Evolutionary conservation across 257 asterid species (phyloP), one percentile per base, ranked within the genome.

Genomic region (Solanum chmielewskii): DNA sequence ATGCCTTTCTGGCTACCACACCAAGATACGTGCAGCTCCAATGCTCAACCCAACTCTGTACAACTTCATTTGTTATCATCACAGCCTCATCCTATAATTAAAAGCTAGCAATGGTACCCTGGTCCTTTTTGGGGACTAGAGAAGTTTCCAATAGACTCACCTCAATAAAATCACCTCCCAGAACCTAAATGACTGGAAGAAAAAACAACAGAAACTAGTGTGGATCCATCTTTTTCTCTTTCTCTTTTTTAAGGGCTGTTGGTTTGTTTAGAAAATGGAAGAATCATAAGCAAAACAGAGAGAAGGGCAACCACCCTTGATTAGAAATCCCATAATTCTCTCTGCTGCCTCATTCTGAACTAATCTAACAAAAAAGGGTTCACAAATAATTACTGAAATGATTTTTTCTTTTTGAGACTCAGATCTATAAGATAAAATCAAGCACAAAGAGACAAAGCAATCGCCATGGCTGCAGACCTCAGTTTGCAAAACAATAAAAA

Each of bases 251-350:
- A 86, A 83, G 88, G 86, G 86, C 31, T 83, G 88, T 87, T 86
- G 44, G 62, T 88, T 88, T 35, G 44, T 52, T 66, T 2, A 6
- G 35, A 44, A n/a, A 27, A 6, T 11, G 37, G 14, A 70, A 68
- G 49, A 87, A 83, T 73, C 87, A 81, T 81, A 9, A 91, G 93
- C 92, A 27, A 66, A 35, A 56, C 90, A 89, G 89, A 91, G 88
- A 91, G 90, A 74, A 74, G 89, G 93, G 92, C 92, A 93, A 93
- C 93, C 93, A 83, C 94, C 94, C 92, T 88, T 86, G 20, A 87
- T 85, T 75, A 77, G 84, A 88, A 87, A 68, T 62, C 90, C 91
- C 88, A 31, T 64, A 16, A 25, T 44, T 64, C 37, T 25, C 80
- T 64, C 78, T 64, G 60, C 33, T 35, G 42, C 64, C 64, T 84